These are phyloP conservation scores for Huntiella decipiens DNA, from an alignment of 2,329 filamentous ascomycete genomes.

Conservation along the genomic window DNA sequence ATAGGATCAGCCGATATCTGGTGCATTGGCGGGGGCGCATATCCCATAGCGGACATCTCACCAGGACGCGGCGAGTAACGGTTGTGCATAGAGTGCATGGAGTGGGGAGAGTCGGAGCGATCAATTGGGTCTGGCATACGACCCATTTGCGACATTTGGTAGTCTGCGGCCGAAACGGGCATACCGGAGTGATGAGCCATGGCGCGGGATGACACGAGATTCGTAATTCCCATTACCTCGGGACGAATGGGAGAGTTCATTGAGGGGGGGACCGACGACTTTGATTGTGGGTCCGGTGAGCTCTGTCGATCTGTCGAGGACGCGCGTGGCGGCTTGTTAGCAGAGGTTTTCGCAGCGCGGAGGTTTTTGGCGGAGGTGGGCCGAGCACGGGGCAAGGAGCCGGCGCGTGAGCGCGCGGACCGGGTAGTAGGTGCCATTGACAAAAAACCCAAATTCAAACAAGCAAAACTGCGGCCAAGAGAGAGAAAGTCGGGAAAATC, in stretches of 20 bases:
- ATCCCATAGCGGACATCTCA: conserved; percentile 23
- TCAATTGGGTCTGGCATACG: conserved; percentile 23
- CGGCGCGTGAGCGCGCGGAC: no score
- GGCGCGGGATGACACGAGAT: conserved; percentile 13
- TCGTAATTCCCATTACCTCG: conserved; percentile 13
- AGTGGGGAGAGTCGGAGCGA: conserved; percentile 36
- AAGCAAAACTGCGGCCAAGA: no score
- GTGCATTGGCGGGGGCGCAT: conserved; percentile 33
- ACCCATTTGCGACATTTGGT: conserved; percentile 15
- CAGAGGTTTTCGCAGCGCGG: no score
- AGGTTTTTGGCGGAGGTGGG: no score
- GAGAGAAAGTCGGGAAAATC: no score
- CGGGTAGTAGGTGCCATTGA: no score
- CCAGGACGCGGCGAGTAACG: conserved; percentile 24
- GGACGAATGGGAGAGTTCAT: conserved; percentile 13
- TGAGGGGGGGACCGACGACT: not conserved
- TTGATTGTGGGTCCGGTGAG: not conserved
- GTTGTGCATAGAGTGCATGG: conserved; percentile 38
- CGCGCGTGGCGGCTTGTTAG: not conserved
- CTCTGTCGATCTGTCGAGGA: not conserved
- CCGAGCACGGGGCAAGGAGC: no score
- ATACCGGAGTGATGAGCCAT: conserved; percentile 11
- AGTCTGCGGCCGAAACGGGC: conserved; percentile 15
- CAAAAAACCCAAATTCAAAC: no score
- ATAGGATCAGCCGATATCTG: conserved; percentile 19